These are phyloP conservation scores for Termitomyces titanicus DNA, from an alignment of 768 basidiomycete species.

Conservation along the genomic window DNA sequence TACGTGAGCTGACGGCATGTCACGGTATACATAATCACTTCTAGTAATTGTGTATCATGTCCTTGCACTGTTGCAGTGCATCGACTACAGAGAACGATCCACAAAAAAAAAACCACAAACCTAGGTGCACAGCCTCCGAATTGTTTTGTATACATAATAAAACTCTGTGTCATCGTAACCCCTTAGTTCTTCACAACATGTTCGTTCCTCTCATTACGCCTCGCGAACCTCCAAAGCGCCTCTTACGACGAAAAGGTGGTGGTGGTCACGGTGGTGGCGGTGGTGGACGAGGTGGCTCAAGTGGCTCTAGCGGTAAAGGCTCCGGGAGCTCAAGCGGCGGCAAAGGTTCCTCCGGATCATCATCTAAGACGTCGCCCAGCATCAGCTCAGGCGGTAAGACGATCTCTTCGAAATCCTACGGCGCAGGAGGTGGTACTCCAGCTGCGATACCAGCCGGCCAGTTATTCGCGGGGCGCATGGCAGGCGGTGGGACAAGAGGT, in stretches of 20 bases:
- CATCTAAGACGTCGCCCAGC: background rate
- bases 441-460: slow-evolving; percentile 40
- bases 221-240: background rate
- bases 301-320: slow-evolving; percentile 18
- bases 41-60: too few species aligned
- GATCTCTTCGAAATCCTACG: slow-evolving; percentile 20
- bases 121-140: background rate
- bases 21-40: too few species aligned
- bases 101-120: too few species aligned
- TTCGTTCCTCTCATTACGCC: slow-evolving; percentile 5
- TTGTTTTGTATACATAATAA: too few species aligned
- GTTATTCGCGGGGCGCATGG: slow-evolving; percentile 40
- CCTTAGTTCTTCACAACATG: background rate
- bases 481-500: slow-evolving; percentile 38
- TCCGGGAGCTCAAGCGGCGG: slow-evolving; percentile 19
- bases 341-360: slow-evolving; percentile 14
- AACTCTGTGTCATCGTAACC: background rate
- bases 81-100: too few species aligned
- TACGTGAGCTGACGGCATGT: too few species aligned
- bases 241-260: slow-evolving; percentile 9
- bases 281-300: slow-evolving; percentile 7
- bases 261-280: slow-evolving; percentile 4
- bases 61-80: too few species aligned
- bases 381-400: slow-evolving; percentile 13
- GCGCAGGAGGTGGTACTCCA: slow-evolving; percentile 26